Conservation (phyloP, 768 basidiomycete genomes). For the Mycena alexandri region DNA sequence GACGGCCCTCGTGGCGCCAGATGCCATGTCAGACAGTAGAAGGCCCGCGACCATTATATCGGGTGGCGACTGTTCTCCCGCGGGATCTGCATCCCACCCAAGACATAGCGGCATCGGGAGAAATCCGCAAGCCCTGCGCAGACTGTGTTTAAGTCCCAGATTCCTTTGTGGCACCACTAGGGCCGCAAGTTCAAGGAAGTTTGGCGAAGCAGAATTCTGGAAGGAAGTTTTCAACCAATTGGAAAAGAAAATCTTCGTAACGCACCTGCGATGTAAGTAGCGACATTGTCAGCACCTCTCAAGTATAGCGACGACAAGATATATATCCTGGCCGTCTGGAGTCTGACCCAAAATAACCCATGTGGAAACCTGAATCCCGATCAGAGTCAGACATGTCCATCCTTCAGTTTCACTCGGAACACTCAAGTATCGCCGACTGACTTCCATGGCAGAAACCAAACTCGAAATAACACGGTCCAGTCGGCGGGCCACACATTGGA, state of each 20-base stretch:
- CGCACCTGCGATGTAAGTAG: neutral
- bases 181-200: slow-evolving; percentile 10
- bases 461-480: too few relatives aligned
- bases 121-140: slow-evolving; percentile 6
- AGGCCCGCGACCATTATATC: neutral
- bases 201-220: slow-evolving; percentile 3
- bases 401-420: too few relatives aligned
- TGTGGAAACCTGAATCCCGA: too few relatives aligned
- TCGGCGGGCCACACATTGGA: too few relatives aligned
- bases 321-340: too few relatives aligned
- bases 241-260: neutral
- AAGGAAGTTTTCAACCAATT: neutral
- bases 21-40: slow-evolving; percentile 6
- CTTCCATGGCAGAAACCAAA: too few relatives aligned
- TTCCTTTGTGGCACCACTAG: slow-evolving; percentile 1
- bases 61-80: neutral
- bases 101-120: slow-evolving; percentile 17
- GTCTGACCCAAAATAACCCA: too few relatives aligned
- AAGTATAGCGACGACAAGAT: too few relatives aligned
- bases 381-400: too few relatives aligned
- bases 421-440: too few relatives aligned
- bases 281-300: neutral
- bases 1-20: slow-evolving; percentile 9
- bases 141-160: neutral
- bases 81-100: slow-evolving; percentile 19